Conservation (phyloP, 495 filamentous ascomycete species). For the Penicillium longicatenatum region DNA sequence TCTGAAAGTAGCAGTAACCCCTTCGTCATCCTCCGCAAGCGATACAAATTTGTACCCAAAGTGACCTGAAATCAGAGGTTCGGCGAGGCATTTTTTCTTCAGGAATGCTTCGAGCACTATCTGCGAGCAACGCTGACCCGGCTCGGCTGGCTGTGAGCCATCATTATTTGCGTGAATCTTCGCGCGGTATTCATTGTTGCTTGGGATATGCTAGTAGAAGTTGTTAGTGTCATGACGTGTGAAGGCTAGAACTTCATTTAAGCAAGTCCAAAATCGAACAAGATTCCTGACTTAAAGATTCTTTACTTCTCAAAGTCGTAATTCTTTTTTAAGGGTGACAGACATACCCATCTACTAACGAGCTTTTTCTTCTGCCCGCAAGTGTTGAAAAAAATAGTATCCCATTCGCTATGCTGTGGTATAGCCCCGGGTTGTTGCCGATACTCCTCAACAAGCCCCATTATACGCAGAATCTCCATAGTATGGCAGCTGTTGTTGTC, state of each 20-base stretch:
- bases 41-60: not conserved
- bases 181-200: constrained; percentile 1
- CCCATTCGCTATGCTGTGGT: not conserved
- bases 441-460: constrained; percentile 19
- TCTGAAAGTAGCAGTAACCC: not conserved
- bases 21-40: not conserved
- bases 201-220: not conserved
- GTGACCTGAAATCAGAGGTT: not conserved
- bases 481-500: constrained; percentile 16
- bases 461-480: constrained; percentile 16
- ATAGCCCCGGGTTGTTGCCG: constrained; percentile 15
- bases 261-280: not conserved
- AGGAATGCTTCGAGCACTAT: constrained; percentile 18
- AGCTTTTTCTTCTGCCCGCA: constrained; percentile 1
- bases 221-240: not conserved
- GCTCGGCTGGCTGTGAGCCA: constrained; percentile 8
- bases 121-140: constrained; percentile 23
- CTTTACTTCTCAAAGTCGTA: not conserved
- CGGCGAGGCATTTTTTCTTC: not conserved
- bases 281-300: not conserved
- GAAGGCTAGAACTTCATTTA: not conserved
- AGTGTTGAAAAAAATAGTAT: constrained; percentile 4
- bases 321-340: not conserved
- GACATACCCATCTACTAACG: constrained; percentile 15
- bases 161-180: constrained; percentile 10